These are phyloP conservation scores for Trichoderma guizhouense DNA, from an alignment of 2,329 filamentous ascomycete genomes.

Conservation along the genomic window DNA sequence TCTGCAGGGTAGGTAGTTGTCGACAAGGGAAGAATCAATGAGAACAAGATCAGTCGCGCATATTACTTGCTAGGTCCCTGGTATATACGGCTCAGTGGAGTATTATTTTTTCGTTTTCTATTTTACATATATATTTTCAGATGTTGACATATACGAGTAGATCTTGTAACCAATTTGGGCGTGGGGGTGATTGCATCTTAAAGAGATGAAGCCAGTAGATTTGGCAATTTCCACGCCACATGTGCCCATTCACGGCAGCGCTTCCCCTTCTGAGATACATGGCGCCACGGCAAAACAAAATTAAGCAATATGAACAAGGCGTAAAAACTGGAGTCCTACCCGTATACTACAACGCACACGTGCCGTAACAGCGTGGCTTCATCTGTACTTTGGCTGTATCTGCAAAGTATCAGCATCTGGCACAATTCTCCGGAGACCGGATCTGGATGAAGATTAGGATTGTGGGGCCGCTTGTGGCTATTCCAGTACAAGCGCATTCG, in stretches of 20 bases:
- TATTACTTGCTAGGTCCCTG: neutral
- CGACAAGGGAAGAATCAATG: neutral
- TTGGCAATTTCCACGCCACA: neutral
- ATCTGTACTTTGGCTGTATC: neutral
- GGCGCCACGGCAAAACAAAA: neutral
- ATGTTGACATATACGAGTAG: neutral
- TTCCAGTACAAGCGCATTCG: neutral
- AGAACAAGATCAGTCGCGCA: neutral
- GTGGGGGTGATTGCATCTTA: neutral
- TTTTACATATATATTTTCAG: neutral
- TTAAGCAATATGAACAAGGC: neutral
- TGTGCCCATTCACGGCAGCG: neutral
- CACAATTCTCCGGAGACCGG: neutral
- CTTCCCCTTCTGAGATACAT: neutral
- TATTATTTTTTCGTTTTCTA: neutral
- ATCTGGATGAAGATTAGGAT: neutral
- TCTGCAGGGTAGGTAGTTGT: neutral
- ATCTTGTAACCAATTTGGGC: neutral
- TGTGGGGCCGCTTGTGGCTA: constrained; percentile 3
- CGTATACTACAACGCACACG: neutral
- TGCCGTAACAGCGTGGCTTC: neutral
- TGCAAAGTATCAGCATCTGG: neutral
- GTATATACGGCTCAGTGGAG: too few relatives aligned
- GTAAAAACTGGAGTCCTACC: neutral
- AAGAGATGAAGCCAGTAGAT: neutral